Base-by-base conservation (phyloP, 2,329 filamentous ascomycete species). In the Hypoxylon sp. region DNA sequence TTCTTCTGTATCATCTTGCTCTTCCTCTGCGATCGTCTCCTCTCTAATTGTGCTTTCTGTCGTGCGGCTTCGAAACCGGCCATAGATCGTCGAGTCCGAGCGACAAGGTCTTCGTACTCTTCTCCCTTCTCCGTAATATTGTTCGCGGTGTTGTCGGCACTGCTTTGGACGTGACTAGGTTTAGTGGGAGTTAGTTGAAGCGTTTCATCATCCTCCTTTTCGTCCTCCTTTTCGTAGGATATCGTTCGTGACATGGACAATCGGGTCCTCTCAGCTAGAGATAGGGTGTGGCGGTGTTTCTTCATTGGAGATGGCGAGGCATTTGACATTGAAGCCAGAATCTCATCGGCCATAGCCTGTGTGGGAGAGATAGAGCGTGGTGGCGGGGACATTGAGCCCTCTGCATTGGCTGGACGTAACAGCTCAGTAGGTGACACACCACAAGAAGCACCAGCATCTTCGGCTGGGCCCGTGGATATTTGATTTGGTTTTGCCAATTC, bases 261-360 rank as follows among this genome's bases (percentile, higher is more conserved):
- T 17, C 92, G 89, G 0, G 94, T 97, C 51, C 94, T 90, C 75
- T 97, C 93, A 3, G 91, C 86, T 0, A 96, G 85, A 0, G 90
- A 90, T 7, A 91, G 79, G 0, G 84, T 85, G 55, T 88, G 87
- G 0, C 87, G 83, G 0, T 82, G 80, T 63, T 82, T 85, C 71
- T 88, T 90, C 46, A 80, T 76, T 0, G 88, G 88, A 0, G 88
- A 90, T 0, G 87, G 87, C 1, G 88, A 89, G 0, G 82, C 81
- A 49, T 82, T 82, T 23, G 83, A 80, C 76, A 89, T 85, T 0
- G 85, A 86, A 11, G 83, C 83, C 3, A 89, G 76, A 45, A 89
- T 89, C 43, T 85, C 80, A 62, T 89, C 85, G 0, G 87, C 87
- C 66, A 85, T 74, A n/a, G 81, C 79, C 60, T 87, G 84, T 0